phyloP scores from a whole-genome alignment of 1,139 yeast genomes.

The Pichia sp. region DNA sequence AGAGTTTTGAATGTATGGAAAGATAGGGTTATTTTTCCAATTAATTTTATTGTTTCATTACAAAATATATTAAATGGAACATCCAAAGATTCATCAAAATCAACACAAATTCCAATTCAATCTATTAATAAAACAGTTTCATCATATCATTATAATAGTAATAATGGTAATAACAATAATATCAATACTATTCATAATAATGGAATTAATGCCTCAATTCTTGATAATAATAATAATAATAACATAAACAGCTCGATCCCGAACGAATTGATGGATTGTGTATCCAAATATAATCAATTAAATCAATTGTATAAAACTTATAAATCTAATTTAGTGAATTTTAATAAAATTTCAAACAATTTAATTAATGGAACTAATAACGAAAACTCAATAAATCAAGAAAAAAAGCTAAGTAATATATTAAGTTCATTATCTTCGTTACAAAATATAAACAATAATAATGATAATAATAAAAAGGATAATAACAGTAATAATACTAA shows the following conservation, averaged over 20 bases:
- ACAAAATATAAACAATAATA: neutral
- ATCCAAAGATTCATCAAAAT: neutral
- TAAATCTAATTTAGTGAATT: conserved; percentile 3
- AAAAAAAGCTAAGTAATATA: conserved; percentile 6
- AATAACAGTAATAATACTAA: neutral
- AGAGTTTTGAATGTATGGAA: conserved; percentile 72
- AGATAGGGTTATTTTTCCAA: conserved; percentile 49
- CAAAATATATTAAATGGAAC: conserved; percentile 11
- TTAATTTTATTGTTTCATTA: conserved; percentile 25
- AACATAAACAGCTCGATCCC: too few species aligned
- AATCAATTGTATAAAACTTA: conserved; percentile 8
- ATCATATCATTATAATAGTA: too few species aligned
- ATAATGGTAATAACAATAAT: too few species aligned
- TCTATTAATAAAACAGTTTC: too few species aligned
- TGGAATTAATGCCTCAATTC: too few species aligned
- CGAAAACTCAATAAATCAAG: neutral
- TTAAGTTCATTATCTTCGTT: conserved; percentile 11
- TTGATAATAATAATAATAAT: too few species aligned
- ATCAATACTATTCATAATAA: too few species aligned
- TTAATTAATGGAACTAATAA: neutral
- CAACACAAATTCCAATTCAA: neutral
- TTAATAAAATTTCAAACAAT: conserved; percentile 8
- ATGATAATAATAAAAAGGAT: neutral
- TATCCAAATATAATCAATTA: conserved; percentile 4
- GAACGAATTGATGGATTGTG: too few species aligned